Evolutionary conservation across 2,329 filamentous ascomycete species (phyloP).

Genomic region (Xylaria sp.): DNA sequence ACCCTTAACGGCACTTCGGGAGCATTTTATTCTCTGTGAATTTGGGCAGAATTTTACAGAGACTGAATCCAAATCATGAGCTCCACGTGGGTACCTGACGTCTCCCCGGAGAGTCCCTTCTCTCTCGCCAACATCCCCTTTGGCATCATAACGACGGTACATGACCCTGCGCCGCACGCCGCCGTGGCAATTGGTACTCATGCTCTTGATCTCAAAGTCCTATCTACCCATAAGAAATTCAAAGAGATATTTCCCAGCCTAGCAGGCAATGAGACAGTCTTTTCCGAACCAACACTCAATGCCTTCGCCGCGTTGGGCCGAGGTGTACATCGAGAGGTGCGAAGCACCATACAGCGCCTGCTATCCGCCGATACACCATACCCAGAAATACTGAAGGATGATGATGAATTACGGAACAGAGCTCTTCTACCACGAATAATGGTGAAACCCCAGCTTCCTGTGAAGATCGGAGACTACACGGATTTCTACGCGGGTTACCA

Average conservation of each 20-base stretch:
- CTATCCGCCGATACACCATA: conserved; percentile 64
- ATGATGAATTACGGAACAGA: conserved; percentile 60
- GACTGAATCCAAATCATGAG: conserved; percentile 26
- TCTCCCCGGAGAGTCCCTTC: conserved; percentile 57
- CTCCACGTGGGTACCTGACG: conserved; percentile 41
- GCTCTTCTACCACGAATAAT: conserved; percentile 64
- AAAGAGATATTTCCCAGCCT: conserved; percentile 45
- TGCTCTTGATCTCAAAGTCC: conserved; percentile 69
- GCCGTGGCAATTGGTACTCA: conserved; percentile 76
- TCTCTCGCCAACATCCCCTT: conserved; percentile 84
- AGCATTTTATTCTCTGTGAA: not conserved
- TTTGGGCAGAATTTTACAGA: not conserved
- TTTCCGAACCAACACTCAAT: conserved; percentile 70
- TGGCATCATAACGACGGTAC: conserved; percentile 74
- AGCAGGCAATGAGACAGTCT: conserved; percentile 63
- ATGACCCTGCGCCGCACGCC: conserved; percentile 61
- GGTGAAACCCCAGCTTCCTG: conserved; percentile 72
- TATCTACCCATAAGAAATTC: conserved; percentile 32
- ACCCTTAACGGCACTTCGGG: not conserved
- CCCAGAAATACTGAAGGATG: conserved; percentile 67
- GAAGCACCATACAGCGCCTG: conserved; percentile 71
- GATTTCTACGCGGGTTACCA: conserved; percentile 85
- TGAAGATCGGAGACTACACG: conserved; percentile 82
- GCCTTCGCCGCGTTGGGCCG: conserved; percentile 76
- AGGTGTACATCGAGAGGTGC: conserved; percentile 69